Evolutionary conservation across 176 grass and related monocot genomes (phyloP).

Genomic region (Rhynchospora breviuscula): DNA sequence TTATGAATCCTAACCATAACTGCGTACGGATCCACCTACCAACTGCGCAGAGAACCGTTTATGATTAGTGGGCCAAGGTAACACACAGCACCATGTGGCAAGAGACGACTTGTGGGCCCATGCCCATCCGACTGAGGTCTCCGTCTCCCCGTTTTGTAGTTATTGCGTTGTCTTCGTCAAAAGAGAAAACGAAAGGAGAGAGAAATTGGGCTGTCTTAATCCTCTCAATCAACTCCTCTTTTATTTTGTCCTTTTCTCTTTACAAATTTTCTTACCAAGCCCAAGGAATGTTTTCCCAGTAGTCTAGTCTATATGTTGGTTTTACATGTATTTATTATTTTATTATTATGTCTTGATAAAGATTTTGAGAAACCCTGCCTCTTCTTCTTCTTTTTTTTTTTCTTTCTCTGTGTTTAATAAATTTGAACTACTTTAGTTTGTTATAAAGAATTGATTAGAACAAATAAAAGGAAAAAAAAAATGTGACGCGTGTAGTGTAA

Average conservation of each 20-base stretch:
- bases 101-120: neutral
- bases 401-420: no score
- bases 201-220: neutral
- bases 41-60: neutral
- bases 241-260: neutral
- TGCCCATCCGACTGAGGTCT: neutral
- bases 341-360: neutral
- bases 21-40: neutral
- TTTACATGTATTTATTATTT: neutral
- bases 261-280: neutral
- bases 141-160: neutral
- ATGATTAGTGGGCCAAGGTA: neutral
- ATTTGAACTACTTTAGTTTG: neutral
- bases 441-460: neutral
- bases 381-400: no score
- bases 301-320: neutral
- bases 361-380: neutral
- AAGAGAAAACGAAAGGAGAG: neutral
- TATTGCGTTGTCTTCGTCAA: neutral
- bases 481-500: neutral
- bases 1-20: neutral
- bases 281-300: neutral
- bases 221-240: neutral
- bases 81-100: neutral
- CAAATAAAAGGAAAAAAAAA: neutral